These are phyloP conservation scores for Mycena leptocephala DNA, from an alignment of 768 basidiomycete species.

Conservation along the genomic window DNA sequence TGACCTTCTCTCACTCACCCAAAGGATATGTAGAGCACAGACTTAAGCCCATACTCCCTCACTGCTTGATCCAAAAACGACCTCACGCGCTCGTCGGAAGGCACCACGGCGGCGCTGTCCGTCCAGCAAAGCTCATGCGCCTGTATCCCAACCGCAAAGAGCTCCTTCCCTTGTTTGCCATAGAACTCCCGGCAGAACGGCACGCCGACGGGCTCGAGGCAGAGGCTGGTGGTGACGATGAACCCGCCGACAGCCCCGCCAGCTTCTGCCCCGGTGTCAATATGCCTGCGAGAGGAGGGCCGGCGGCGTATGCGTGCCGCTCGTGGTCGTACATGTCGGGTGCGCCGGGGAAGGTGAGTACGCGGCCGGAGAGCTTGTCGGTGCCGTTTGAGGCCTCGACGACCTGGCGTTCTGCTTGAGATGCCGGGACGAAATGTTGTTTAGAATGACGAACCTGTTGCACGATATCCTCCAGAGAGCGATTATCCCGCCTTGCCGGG, in stretches of 20 bases:
- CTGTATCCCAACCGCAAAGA: too few relatives aligned
- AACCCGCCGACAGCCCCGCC: too few relatives aligned
- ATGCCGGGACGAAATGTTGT: neutral
- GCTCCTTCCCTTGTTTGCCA: too few relatives aligned
- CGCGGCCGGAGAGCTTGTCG: slow-evolving; percentile 4
- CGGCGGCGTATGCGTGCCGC: slow-evolving; percentile 4
- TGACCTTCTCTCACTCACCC: slow-evolving; percentile 17
- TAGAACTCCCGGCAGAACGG: too few relatives aligned
- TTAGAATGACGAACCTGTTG: slow-evolving; percentile 13
- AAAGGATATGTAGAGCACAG: slow-evolving; percentile 28
- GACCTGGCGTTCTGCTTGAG: neutral
- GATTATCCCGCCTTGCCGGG: neutral
- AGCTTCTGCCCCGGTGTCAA: neutral
- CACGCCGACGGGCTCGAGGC: too few relatives aligned
- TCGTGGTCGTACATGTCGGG: slow-evolving; percentile 30
- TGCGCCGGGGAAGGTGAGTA: slow-evolving; percentile 5
- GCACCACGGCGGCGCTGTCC: neutral
- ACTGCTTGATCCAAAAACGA: slow-evolving; percentile 14
- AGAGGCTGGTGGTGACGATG: too few relatives aligned
- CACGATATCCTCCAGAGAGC: slow-evolving; percentile 11
- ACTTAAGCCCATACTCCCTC: slow-evolving; percentile 4
- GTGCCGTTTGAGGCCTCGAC: slow-evolving; percentile 17
- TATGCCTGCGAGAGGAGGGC: neutral
- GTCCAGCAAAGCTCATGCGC: slow-evolving; percentile 15
- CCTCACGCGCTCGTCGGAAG: neutral